A percentile compares a stretch with the other conserved stretches of the same genome.
Conservation (phyloP, 495 filamentous ascomycete genomes). For the Aeminium ludgeri region DNA sequence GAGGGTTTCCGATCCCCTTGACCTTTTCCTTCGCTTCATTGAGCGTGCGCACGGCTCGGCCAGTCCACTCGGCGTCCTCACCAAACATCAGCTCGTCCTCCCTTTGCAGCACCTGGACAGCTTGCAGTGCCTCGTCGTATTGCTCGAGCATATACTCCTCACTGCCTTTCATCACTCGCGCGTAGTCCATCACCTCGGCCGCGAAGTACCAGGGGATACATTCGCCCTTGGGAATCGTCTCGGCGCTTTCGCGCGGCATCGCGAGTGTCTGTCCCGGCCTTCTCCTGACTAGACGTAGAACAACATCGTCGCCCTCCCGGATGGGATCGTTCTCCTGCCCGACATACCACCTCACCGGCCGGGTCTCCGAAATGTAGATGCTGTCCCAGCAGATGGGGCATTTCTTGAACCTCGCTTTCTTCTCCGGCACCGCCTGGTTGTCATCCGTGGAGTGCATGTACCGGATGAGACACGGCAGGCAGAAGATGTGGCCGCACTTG, state of each 20-base stretch:
- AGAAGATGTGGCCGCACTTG: slow-evolving; percentile 94
- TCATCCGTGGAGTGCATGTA: slow-evolving; percentile 84
- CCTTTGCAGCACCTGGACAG: slow-evolving; percentile 55
- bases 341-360: slow-evolving; percentile 77
- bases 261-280: slow-evolving; percentile 67
- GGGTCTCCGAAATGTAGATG: slow-evolving; percentile 73
- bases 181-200: slow-evolving; percentile 86
- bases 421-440: slow-evolving; percentile 41
- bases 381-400: slow-evolving; percentile 92
- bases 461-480: slow-evolving; percentile 78
- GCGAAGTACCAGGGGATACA: slow-evolving; percentile 89
- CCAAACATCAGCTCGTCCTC: slow-evolving; percentile 90
- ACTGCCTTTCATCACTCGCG: slow-evolving; percentile 85
- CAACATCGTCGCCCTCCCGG: slow-evolving; percentile 71
- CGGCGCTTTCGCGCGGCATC: slow-evolving; percentile 66
- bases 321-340: slow-evolving; percentile 73
- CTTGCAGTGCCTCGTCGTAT: slow-evolving; percentile 58
- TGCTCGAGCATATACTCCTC: slow-evolving; percentile 72
- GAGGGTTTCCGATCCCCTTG: slow-evolving; percentile 54
- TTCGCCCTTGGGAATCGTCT: slow-evolving; percentile 45
- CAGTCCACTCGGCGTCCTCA: slow-evolving; percentile 75
- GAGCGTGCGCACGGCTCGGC: slow-evolving; percentile 59
- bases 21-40: slow-evolving; percentile 55
- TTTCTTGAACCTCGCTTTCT: slow-evolving; percentile 73
- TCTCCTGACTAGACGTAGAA: slow-evolving; percentile 68